Percentiles rank a stretch among this genome's conserved stretches.
Conservation (phyloP, 176 grass and related monocot species). For the Carex parvula region DNA sequence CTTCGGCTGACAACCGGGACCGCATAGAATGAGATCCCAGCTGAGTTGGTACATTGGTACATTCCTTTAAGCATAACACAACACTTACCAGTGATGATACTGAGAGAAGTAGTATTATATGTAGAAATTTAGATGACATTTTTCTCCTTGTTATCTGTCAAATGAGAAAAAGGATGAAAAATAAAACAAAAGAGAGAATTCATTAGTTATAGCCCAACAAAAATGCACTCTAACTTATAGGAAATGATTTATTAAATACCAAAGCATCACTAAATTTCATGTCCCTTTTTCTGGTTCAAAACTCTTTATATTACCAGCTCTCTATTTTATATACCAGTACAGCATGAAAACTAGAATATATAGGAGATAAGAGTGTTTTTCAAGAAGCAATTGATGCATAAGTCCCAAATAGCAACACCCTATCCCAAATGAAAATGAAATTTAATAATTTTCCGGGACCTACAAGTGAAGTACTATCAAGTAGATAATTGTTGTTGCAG, state of each 20-base stretch:
- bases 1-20: slow-evolving; percentile 26
- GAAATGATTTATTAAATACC: background rate
- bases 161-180: background rate
- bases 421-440: background rate
- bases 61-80: slow-evolving; percentile 45
- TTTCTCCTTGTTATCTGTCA: slow-evolving; percentile 12
- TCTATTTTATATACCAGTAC: background rate
- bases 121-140: slow-evolving; percentile 10
- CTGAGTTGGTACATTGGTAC: slow-evolving; percentile 61
- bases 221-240: background rate
- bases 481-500: background rate
- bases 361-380: background rate
- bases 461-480: background rate
- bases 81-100: background rate
- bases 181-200: background rate
- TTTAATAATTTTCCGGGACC: background rate
- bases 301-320: background rate
- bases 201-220: background rate
- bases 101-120: background rate
- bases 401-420: background rate
- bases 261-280: background rate
- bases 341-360: background rate
- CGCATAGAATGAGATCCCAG: slow-evolving; percentile 55
- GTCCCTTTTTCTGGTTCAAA: background rate
- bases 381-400: background rate